Evolutionary conservation across 257 asterid genomes (phyloP), one percentile per base, ranked within the genome.

Genomic region (Catharanthus roseus): DNA sequence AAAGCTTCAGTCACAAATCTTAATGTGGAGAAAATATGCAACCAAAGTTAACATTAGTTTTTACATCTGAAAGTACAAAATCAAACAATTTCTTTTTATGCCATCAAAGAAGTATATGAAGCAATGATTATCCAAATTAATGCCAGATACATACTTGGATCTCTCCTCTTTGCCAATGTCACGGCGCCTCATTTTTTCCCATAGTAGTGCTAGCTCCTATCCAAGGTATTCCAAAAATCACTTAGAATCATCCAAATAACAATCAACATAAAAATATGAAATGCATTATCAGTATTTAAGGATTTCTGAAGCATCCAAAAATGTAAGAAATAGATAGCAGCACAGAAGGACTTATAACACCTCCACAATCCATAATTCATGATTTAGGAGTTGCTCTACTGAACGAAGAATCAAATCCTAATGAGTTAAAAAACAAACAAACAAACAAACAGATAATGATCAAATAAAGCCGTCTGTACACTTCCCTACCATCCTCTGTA

Each of bases 131-230:
- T 50, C 60, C 18, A 50, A 61, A 58, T n/a, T 34, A 13, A 45
- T 26, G 47, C 29, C 4, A 68, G 23, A 65, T 45, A 72, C 76
- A 72, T 36, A 91, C 99, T 73, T 85, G 28, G 97, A 89, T 79
- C 96, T 86, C 44, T 91, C 93, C 71, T 84, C 93, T 80, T 95
- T 86, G 1, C 86, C 68, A 75, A 89, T 88, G 85, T 91, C 82
- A 61, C 89, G 90, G 31, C 80, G 77, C 51, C 99, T 84, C 97
- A 95, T 91, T 85, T 89, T 91, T 83, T 91, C 96, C 97, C 97
- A 95, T 19, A 91, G 86, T 79, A 75, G 47, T 55, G 87, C 83
- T 65, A 95, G 96, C 80, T 93, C 99, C 99, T 95, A 70, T 45
- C 31, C 57, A 26, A 68, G 49, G 77, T 77, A 56, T 67, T 65